Conservation (phyloP, 306 rosid genomes). For the Hippophae tibetana region DNA sequence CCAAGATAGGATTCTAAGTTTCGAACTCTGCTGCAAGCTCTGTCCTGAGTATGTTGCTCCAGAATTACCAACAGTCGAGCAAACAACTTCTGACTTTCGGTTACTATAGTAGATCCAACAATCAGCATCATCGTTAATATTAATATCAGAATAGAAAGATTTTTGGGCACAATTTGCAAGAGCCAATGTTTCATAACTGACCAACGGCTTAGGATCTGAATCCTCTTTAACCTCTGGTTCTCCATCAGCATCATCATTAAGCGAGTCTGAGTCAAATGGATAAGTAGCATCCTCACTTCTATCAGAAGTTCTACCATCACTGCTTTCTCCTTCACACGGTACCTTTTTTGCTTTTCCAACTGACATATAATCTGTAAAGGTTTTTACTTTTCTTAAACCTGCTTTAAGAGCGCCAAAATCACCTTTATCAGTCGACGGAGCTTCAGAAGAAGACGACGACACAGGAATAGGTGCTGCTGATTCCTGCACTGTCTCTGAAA, state of each 20-base stretch:
- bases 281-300: constrained; percentile 16
- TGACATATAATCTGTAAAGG: constrained; percentile 22
- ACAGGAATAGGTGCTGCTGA: constrained; percentile 14
- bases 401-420: constrained; percentile 23
- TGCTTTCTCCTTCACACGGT: constrained; percentile 8
- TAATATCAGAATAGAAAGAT: constrained; percentile 4
- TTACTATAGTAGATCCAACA: constrained; percentile 22
- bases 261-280: constrained; percentile 24
- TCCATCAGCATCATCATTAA: constrained; percentile 6
- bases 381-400: constrained; percentile 29
- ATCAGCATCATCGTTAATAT: constrained; percentile 11
- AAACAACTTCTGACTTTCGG: constrained; percentile 4
- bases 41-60: not conserved
- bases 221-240: constrained; percentile 9
- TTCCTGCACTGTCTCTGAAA: constrained; percentile 11
- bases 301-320: constrained; percentile 12
- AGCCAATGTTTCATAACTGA: constrained; percentile 25
- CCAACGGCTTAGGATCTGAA: constrained; percentile 8
- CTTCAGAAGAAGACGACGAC: constrained; percentile 13
- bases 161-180: constrained; percentile 22
- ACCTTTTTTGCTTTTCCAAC: constrained; percentile 21
- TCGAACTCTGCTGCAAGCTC: constrained; percentile 5
- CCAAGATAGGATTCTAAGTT: constrained; percentile 22
- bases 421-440: constrained; percentile 17
- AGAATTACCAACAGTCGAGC: constrained; percentile 8